These are phyloP conservation scores for Nakaseomyces nivariensis DNA, from an alignment of 1,139 yeast genomes.

Conservation along the genomic window DNA sequence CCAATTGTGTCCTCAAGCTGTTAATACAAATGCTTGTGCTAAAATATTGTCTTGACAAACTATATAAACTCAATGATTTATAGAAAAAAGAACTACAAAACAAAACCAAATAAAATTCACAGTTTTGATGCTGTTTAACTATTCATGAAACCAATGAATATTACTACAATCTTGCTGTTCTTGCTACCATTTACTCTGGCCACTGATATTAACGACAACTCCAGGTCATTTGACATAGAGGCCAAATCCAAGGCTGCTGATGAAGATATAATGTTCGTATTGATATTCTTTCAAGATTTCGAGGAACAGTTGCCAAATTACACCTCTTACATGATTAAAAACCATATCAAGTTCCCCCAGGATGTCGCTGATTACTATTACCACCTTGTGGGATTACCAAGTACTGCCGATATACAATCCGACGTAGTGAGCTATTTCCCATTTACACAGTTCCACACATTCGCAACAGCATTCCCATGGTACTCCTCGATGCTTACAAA, in stretches of 20 bases:
- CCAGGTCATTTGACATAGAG: neutral
- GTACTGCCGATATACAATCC: constrained; percentile 22
- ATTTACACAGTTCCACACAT: constrained; percentile 34
- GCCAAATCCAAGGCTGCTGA: constrained; percentile 23
- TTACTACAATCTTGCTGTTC: neutral
- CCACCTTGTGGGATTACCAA: constrained; percentile 14
- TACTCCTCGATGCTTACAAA: constrained; percentile 30
- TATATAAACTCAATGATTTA: no score
- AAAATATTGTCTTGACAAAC: no score
- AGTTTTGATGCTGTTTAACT: no score
- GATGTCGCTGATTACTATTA: constrained; percentile 19
- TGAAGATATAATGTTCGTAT: constrained; percentile 25
- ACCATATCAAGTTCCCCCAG: constrained; percentile 28
- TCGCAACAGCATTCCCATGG: constrained; percentile 38
- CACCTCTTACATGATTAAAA: constrained; percentile 27
- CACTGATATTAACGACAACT: no score
- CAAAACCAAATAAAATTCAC: no score
- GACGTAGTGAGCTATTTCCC: constrained; percentile 34
- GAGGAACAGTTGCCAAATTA: constrained; percentile 20
- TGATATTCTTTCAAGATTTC: constrained; percentile 28
- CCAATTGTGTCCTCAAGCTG: no score
- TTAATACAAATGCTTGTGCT: no score
- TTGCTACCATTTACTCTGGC: neutral
- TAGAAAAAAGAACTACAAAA: no score
- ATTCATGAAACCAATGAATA: neutral